These are phyloP conservation scores for Trichoderma koningiopsis DNA, from an alignment of 2,329 filamentous ascomycete genomes.

Conservation along the genomic window DNA sequence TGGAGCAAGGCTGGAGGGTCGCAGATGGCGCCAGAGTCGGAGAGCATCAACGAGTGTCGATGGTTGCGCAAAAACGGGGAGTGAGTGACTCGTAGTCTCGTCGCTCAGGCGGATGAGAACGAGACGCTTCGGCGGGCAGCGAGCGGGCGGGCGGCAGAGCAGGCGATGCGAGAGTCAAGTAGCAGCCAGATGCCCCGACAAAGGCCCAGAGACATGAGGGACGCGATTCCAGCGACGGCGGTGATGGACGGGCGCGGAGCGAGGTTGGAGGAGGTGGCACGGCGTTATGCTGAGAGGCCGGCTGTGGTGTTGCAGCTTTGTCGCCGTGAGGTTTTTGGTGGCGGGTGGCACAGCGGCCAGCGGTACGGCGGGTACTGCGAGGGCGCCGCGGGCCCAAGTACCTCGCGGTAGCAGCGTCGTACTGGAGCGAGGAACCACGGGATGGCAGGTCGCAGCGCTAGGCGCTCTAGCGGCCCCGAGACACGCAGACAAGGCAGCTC, in stretches of 20 bases:
- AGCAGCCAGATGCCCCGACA: slow-evolving; percentile 24
- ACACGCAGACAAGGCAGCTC: slow-evolving; percentile 2
- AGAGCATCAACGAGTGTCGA: not conserved
- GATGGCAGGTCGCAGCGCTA: not conserved
- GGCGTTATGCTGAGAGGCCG: slow-evolving; percentile 15
- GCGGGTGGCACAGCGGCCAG: slow-evolving; percentile 20
- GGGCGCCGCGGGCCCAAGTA: not conserved
- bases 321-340: slow-evolving; percentile 21
- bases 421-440: not conserved
- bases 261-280: slow-evolving; percentile 23
- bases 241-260: slow-evolving; percentile 6
- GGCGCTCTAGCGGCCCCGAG: not conserved
- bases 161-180: slow-evolving; percentile 20
- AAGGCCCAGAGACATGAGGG: slow-evolving; percentile 26
- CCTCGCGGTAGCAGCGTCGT: not conserved
- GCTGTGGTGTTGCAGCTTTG: slow-evolving; percentile 24
- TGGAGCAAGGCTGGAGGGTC: not conserved
- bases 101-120: slow-evolving; percentile 3
- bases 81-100: not conserved
- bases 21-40: not conserved
- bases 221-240: slow-evolving; percentile 19
- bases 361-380: not conserved
- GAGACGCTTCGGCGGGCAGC: slow-evolving; percentile 8
- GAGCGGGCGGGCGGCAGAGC: slow-evolving; percentile 15
- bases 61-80: slow-evolving; percentile 6